Conservation (phyloP, 202 grass and related monocot species). For the Musa balbisiana region DNA sequence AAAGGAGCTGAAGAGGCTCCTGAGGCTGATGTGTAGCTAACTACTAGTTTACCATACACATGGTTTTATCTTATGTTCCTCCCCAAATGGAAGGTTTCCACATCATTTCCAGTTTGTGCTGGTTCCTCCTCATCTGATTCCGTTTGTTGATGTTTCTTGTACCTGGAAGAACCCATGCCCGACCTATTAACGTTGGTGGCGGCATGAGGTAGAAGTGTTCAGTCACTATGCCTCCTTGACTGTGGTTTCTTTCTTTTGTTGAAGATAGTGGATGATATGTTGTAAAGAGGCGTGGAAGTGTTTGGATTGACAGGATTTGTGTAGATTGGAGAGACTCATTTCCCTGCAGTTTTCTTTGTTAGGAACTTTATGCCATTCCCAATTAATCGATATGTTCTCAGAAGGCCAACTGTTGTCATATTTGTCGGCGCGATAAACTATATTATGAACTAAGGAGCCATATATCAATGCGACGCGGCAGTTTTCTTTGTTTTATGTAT, state of each 20-base stretch:
- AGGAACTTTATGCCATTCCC: neutral
- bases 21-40: neutral
- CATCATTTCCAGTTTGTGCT: conserved; percentile 13
- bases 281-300: neutral
- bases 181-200: neutral
- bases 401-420: too few relatives aligned
- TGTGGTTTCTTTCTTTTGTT: neutral
- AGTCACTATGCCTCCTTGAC: neutral
- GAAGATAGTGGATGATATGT: conserved; percentile 3
- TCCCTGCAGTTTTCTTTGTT: neutral
- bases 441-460: too few relatives aligned
- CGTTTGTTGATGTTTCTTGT: neutral
- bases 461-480: too few relatives aligned
- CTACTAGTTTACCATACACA: neutral
- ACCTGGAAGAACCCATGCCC: neutral
- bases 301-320: neutral
- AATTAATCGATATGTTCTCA: neutral
- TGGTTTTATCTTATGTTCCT: neutral
- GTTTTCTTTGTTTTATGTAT: too few relatives aligned
- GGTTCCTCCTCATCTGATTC: neutral
- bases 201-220: neutral
- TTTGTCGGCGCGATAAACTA: too few relatives aligned
- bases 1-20: conserved; percentile 25
- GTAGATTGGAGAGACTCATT: neutral
- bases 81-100: neutral